Evolutionary conservation across 495 filamentous ascomycete species (phyloP).

Genomic region (Amphirosellinia nigrospora): DNA sequence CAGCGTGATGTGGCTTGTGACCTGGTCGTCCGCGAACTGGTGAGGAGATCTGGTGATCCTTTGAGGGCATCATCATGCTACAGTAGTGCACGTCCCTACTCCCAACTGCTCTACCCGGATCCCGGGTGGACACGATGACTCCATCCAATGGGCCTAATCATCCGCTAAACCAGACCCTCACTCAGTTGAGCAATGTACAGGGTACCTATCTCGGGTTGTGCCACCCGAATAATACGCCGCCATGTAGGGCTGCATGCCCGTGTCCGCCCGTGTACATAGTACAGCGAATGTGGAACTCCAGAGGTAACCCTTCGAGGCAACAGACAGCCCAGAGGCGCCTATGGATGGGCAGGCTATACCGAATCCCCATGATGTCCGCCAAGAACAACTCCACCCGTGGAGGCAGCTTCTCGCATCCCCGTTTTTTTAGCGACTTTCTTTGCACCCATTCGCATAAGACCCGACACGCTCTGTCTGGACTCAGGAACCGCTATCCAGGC

Average conservation of each 20-base stretch:
- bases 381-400: slow-evolving; percentile 16
- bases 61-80: neutral
- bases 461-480: neutral
- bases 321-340: neutral
- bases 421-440: slow-evolving; percentile 8
- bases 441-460: neutral
- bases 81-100: no score
- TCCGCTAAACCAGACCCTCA: neutral
- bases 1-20: slow-evolving; percentile 23
- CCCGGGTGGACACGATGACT: slow-evolving; percentile 1
- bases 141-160: neutral
- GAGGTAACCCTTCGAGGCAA: slow-evolving; percentile 13
- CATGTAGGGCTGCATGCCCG: neutral
- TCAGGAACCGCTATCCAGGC: neutral
- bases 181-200: neutral
- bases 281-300: neutral
- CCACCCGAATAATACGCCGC: neutral
- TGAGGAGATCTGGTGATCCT: slow-evolving; percentile 22
- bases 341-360: neutral
- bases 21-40: slow-evolving; percentile 11
- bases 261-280: neutral
- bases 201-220: neutral
- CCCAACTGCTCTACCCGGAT: neutral
- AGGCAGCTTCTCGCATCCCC: slow-evolving; percentile 22
- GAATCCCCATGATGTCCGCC: slow-evolving; percentile 14